These are phyloP conservation scores for Globisporangium perplexum DNA, from an alignment of 352 stramenopile species.

Conservation along the genomic window DNA sequence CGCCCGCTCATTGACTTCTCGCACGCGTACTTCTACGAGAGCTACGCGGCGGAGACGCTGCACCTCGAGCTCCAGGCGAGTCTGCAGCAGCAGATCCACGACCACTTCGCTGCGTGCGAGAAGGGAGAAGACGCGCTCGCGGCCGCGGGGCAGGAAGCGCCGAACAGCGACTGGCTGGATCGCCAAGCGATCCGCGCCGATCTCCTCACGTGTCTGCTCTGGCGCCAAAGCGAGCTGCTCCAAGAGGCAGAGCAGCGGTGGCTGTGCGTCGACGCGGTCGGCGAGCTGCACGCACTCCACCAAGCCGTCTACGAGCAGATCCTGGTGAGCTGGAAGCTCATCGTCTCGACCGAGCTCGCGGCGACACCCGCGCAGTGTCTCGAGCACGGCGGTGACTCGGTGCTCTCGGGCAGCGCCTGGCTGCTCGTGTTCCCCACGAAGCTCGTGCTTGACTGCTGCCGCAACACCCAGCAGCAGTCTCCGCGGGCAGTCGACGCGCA, in stretches of 20 bases:
- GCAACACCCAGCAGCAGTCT: constrained; percentile 1
- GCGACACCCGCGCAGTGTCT: constrained; percentile 18
- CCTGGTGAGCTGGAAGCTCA: constrained; percentile 38
- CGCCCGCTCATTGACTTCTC: constrained; percentile 42
- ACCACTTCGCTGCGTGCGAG: constrained; percentile 17
- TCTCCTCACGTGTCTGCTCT: constrained; percentile 14
- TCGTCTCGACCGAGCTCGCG: constrained; percentile 31
- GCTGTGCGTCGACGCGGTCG: constrained; percentile 22
- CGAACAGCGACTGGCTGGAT: constrained; percentile 13
- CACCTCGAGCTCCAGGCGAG: constrained; percentile 39
- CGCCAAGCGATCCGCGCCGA: constrained; percentile 17
- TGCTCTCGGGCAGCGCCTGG: constrained; percentile 26
- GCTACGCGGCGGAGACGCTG: constrained; percentile 39
- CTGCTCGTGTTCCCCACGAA: constrained; percentile 25
- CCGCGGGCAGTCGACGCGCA: too few species aligned
- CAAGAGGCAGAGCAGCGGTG: constrained; percentile 29
- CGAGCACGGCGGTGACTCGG: constrained; percentile 18
- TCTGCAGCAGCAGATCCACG: constrained; percentile 22
- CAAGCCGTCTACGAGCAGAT: constrained; percentile 38
- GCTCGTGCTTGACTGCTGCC: constrained; percentile 25
- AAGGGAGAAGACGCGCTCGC: background rate
- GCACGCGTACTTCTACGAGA: constrained; percentile 56
- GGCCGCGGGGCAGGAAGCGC: background rate
- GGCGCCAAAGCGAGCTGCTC: constrained; percentile 14
- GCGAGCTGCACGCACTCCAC: constrained; percentile 28